Base-by-base conservation (phyloP, 2,329 filamentous ascomycete genomes). In the Phaeosphaeria sp. region DNA sequence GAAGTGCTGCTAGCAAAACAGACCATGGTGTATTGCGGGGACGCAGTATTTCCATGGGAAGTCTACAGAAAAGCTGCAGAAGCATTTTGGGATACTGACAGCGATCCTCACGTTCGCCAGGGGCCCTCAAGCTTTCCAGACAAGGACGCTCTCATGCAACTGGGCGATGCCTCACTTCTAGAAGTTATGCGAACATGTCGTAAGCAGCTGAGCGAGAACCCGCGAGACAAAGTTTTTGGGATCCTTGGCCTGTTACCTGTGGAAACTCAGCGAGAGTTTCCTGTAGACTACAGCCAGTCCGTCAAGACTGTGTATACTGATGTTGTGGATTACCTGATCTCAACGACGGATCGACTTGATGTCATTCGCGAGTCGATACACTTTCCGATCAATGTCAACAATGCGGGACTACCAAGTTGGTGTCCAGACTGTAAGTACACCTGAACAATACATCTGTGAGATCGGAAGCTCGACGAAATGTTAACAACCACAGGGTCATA, bases 11-110 rank as follows among this genome's bases (percentile, higher is more conserved):
- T 78, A 39, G 78, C 79, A 0, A 63, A 59, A 33, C 53, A 66
- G 1, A 76, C 75, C 5, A 69, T 57, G 13, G 68, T 83, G 0
- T 76, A 76, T 51, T 81, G 79, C 58, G 80, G 79, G 1, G 39
- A 56, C 0, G 67, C 75, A 5, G 55, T 49, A 1, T 72, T 80
- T 13, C 51, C 65, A 2, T 81, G 79, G 79, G 54, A 61, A 5
- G 65, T 75, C 1, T 75, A 57, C 30, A 61, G 42, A 24, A 25
- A 30, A 1, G 58, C 74, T 7, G 61, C 67, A 1, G 66, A 66
- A 49, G 51, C 51, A 1, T 58, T 70, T 25, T 70, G 65, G 57
- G 49, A 25, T 22, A 17, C 56, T 61, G 51, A 66, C 53, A 56
- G 47, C 15, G 42, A 58, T 57, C 39, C 36, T 63, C 33, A 59